phyloP scores from a whole-genome alignment of 2,329 filamentous ascomycete genomes.

The Microsporum ferrugineum region DNA sequence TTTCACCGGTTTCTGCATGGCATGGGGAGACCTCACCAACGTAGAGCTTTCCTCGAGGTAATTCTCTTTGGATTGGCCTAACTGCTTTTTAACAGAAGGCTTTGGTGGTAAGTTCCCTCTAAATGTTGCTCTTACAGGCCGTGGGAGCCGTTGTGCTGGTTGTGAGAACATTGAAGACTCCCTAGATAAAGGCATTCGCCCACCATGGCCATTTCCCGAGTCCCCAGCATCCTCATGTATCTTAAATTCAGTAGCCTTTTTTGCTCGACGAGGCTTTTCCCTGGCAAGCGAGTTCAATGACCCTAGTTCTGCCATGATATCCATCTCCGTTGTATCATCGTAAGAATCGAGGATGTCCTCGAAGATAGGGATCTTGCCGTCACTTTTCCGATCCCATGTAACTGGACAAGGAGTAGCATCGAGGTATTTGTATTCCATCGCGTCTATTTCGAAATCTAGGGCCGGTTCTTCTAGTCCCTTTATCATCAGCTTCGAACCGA shows the following conservation, averaged over 20 bases:
- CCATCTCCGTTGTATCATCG: slow-evolving; percentile 29
- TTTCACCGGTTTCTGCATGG: slow-evolving; percentile 12
- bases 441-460: not conserved
- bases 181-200: slow-evolving; percentile 14
- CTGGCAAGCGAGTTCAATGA: slow-evolving; percentile 20
- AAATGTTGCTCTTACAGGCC: slow-evolving; percentile 22
- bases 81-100: slow-evolving; percentile 7
- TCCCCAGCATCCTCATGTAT: slow-evolving; percentile 29
- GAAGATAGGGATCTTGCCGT: slow-evolving; percentile 18
- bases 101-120: slow-evolving; percentile 15
- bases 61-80: not conserved
- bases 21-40: slow-evolving; percentile 5
- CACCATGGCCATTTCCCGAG: slow-evolving; percentile 9
- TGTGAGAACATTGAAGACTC: slow-evolving; percentile 30
- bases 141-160: slow-evolving; percentile 31
- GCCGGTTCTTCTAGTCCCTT: not conserved
- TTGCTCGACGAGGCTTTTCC: slow-evolving; percentile 22
- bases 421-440: not conserved
- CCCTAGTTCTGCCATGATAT: slow-evolving; percentile 33
- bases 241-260: slow-evolving; percentile 22
- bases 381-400: slow-evolving; percentile 13
- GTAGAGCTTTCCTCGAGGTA: not conserved
- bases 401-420: slow-evolving; percentile 28
- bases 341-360: slow-evolving; percentile 15
- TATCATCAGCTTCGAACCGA: not conserved